Evolutionary conservation across 306 rosid species (phyloP), one percentile per base, ranked within the genome.

Genomic region (Albizia julibrissin): DNA sequence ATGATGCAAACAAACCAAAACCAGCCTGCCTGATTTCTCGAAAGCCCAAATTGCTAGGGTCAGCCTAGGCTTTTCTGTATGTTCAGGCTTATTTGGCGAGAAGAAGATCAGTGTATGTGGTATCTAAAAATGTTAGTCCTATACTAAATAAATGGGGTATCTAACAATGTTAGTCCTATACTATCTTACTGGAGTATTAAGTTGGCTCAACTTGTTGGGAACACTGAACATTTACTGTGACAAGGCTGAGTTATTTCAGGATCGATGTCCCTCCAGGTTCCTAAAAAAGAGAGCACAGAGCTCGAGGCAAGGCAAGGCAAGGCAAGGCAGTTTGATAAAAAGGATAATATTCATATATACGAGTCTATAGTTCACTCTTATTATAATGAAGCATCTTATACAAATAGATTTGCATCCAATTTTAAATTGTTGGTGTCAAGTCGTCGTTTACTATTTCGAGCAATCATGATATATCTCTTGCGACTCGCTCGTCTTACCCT

Each of bases 311-410:
- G 46, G 69, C 22, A 22, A 68, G 29, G 27, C 46, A 39, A 18
- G 46, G 69, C 22, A 22, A 19, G 26, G 33, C 49, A 18, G 24
- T 43, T 13, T 18, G 49, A 24, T 21, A 1, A 69, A 69, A 22
- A 10, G 21, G 27, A 81, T 29, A 49, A 0, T 37, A n/a, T 52
- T 29, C 33, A 24, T 76, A 34, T 11, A 29, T 29, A 29, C 31
- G 31, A 29, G 31, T 3, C 1, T 29, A 26, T n/a, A 56, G 27
- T 54, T 44, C 10, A 67, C 16, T 56, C 40, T 18, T 13, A 1
- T 82, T 10, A n/a, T 34, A 64, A 64, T 13, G 37, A 82, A 43
- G 42, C 73, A 70, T 50, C 43, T 61, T 44, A 77, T n/a, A 47
- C 34, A 61, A 22, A 8, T 19, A 69, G 18, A 43, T 58, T 54